Base-by-base conservation (phyloP, 2,329 filamentous ascomycete genomes). In the Apiospora kogelbergensis region DNA sequence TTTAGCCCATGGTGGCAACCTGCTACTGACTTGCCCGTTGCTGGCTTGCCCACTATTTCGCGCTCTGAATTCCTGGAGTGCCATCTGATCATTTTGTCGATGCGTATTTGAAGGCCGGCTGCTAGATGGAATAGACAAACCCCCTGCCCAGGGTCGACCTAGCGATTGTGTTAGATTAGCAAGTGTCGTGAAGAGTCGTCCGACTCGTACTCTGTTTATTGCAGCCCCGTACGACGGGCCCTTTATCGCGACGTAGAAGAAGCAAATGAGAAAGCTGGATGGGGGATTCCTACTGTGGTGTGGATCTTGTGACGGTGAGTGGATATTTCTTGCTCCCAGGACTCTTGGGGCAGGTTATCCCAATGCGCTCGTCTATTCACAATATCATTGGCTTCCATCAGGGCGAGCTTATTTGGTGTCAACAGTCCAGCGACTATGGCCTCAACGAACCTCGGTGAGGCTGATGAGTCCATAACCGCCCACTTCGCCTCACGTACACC, bases 391-490 rank as follows among this genome's bases (percentile, higher is more conserved):
- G 68, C 67, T 10, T 70, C 37, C 71, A 76, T 72, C 20, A 66
- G 42, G 22, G 69, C 70, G 1, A 78, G 68, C n/a, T 72, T 15
- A 15, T 60, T 33, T 24, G 72, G 69, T 53, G 70, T 46, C 41
- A 76, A 67, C 13, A 73, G 44, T 17, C 66, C 69, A 33, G 69
- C 66, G 37, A 71, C 71, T 17, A 77, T 42, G 24, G 71, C 74
- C 42, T 76, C 71, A 33, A 75, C 66, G 63, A 78, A 77, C 9
- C 74, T 72, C 41, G 66, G 26, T 40, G 63, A 65, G 33, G 45
- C 48, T 24, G 71, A 71, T 33, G 73, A 72, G 37, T 63, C 60
- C 41, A 74, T 73, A 20, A 76, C 53, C n/a, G 73, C 73, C 68
- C 66, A 69, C 68, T 67, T 70, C 5, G 71, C 48, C 10, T 53